Evolutionary conservation across 192 early-diverging fungal genomes (phyloP).

Genomic region (Glomus cerebriforme): DNA sequence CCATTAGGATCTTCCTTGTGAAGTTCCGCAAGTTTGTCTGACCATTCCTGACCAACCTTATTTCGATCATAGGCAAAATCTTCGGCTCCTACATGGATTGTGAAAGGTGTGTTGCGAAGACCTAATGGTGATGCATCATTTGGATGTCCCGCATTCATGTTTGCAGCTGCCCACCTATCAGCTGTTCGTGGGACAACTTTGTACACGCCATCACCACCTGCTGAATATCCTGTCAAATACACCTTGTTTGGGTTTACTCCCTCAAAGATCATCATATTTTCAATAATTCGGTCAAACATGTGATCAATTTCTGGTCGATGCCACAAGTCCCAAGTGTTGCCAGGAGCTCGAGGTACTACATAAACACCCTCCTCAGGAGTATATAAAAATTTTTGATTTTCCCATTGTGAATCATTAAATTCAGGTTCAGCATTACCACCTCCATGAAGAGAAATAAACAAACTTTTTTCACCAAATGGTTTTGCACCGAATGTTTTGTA

Average conservation of each 20-base stretch:
- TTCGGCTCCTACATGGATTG: background rate
- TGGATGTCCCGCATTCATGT: slow-evolving; percentile 1
- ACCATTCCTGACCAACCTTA: background rate
- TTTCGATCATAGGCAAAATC: background rate
- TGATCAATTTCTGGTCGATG: slow-evolving; percentile 14
- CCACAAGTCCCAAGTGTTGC: background rate
- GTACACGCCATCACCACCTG: background rate
- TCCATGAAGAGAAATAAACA: slow-evolving; percentile 3
- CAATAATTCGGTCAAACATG: slow-evolving; percentile 7
- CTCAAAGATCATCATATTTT: background rate
- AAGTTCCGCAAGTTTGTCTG: background rate
- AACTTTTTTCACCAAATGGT: slow-evolving; percentile 1
- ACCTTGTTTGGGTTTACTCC: slow-evolving; percentile 1
- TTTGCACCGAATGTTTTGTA: background rate
- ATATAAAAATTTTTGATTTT: background rate
- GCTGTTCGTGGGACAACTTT: slow-evolving; percentile 9
- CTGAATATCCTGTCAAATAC: slow-evolving; percentile 4
- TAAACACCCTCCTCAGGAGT: background rate
- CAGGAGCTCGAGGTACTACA: background rate
- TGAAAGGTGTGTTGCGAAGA: background rate
- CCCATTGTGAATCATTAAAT: background rate
- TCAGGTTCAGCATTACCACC: background rate
- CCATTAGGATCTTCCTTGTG: background rate
- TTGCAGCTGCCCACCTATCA: slow-evolving; percentile 3
- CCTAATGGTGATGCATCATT: slow-evolving; percentile 4